Conservation (phyloP, 257 asterid species). For the Penstemon newberryi region DNA sequence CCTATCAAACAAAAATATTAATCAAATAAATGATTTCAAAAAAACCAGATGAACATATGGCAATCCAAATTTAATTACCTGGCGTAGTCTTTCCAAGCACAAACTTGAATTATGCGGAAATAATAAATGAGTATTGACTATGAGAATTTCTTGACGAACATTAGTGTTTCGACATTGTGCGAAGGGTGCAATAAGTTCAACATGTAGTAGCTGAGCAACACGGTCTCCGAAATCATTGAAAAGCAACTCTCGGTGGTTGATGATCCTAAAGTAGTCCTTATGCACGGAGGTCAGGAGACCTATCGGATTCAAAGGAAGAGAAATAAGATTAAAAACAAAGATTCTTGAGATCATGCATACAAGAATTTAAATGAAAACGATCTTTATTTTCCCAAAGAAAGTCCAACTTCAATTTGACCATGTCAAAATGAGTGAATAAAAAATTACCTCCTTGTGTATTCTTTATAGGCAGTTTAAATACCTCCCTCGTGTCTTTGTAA, state of each 20-base stretch:
- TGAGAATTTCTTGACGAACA: conserved; percentile 82
- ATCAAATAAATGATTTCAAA: background rate
- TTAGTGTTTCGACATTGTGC: conserved; percentile 47
- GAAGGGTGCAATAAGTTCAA: conserved; percentile 65
- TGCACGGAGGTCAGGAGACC: conserved; percentile 92
- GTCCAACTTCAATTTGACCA: background rate
- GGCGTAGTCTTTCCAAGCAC: conserved; percentile 92
- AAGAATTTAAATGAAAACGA: background rate
- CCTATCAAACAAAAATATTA: conserved; percentile 44
- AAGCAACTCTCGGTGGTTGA: conserved; percentile 77
- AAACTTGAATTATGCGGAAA: conserved; percentile 94
- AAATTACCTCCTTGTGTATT: too few relatives aligned
- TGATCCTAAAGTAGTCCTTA: conserved; percentile 78
- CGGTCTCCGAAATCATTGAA: conserved; percentile 99
- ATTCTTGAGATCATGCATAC: background rate
- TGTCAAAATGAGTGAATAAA: too few relatives aligned
- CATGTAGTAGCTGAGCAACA: conserved; percentile 94
- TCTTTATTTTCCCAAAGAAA: background rate
- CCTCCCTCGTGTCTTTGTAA: too few relatives aligned
- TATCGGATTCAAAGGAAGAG: conserved; percentile 28
- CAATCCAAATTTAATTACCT: conserved; percentile 46
- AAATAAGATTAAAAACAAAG: too few relatives aligned
- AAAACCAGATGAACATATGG: too few relatives aligned
- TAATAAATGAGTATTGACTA: conserved; percentile 89
- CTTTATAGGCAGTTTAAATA: too few relatives aligned